Base-by-base conservation (phyloP, 2,329 filamentous ascomycete genomes). In the Trichoderma harzianum region DNA sequence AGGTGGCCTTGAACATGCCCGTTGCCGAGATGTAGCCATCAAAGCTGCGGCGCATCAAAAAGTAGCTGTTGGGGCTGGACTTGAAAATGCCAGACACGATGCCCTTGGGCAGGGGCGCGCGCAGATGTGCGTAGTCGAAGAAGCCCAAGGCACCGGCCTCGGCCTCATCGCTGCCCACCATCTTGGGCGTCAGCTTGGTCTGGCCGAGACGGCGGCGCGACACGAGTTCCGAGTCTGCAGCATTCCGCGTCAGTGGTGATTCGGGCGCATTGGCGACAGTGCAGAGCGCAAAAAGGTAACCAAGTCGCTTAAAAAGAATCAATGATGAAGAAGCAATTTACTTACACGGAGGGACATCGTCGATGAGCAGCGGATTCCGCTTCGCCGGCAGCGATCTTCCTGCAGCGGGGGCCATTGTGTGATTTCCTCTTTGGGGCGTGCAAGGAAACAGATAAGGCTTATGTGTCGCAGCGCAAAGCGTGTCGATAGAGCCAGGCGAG, bases 101-200 rank as follows among this genome's bases (percentile, higher is more conserved):
- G 75, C 96, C 94, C 82, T 95, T 96, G 64, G 96, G 96, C 61
- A 99, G 85, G 16, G 96, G 95, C 73, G 95, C 95, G 78, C 95
- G 92, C 64, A 99, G 87, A 80, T 99, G 96, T 75, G 95, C 95
- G 82, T 99, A 99, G 82, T 98, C 96, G 80, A 99, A 97, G 61
- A 91, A 90, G 66, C 93, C 94, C 73, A 96, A 86, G 76, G 92
- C 90, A 75, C 91, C 87, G 61, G 90, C 86, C 80, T 93, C 93
- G 71, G 90, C 89, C 75, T 93, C 91, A 74, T 93, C 91, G 81
- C 90, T 89, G 76, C 92, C 90, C 39, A 91, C 90, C 78, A 94
- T 90, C 84, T 94, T 96, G 67, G 95, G 90, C 11, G 91, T 91
- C 74, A 99, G 88, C 82, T 97, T 93, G 28, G 96, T 99, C 83